Evolutionary conservation across 2,329 filamentous ascomycete species (phyloP).

Genomic region (Myriosclerotinia duriaeana): DNA sequence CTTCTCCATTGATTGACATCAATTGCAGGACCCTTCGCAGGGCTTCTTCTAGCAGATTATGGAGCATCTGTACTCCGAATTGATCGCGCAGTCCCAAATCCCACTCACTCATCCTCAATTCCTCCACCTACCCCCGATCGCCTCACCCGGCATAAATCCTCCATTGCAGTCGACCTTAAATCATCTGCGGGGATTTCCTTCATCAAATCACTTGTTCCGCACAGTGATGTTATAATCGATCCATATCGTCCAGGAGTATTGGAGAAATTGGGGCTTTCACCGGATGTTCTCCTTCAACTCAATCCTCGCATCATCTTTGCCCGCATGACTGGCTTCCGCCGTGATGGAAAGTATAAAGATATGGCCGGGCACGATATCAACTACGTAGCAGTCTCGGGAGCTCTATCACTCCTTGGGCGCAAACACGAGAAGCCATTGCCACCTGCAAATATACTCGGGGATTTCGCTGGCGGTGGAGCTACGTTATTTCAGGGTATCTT

Average conservation of each 20-base stretch:
- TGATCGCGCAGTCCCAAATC: slow-evolving; percentile 60
- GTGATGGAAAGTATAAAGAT: slow-evolving; percentile 77
- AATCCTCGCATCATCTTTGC: slow-evolving; percentile 80
- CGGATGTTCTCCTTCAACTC: slow-evolving; percentile 59
- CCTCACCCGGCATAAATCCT: slow-evolving; percentile 77
- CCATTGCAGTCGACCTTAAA: slow-evolving; percentile 79
- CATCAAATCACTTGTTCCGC: slow-evolving; percentile 61
- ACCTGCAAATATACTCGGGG: slow-evolving; percentile 80
- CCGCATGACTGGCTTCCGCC: slow-evolving; percentile 85
- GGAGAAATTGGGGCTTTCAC: slow-evolving; percentile 77
- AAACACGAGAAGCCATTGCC: slow-evolving; percentile 68
- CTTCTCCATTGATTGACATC: slow-evolving; percentile 21
- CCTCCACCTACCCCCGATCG: slow-evolving; percentile 62
- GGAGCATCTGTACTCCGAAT: slow-evolving; percentile 85
- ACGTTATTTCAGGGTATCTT: slow-evolving; percentile 80
- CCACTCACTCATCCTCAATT: slow-evolving; percentile 44
- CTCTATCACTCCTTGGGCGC: slow-evolving; percentile 73
- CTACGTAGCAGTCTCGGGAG: slow-evolving; percentile 86
- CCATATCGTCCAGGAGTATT: slow-evolving; percentile 90
- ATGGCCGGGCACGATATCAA: slow-evolving; percentile 98
- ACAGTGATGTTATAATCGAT: slow-evolving; percentile 81
- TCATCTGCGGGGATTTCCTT: slow-evolving; percentile 61
- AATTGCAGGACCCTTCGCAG: slow-evolving; percentile 74
- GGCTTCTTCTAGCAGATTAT: slow-evolving; percentile 84
- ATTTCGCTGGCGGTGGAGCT: slow-evolving; percentile 88